phyloP scores from a whole-genome alignment of 179 eudicot genomes.

The Patellifolia procumbens region DNA sequence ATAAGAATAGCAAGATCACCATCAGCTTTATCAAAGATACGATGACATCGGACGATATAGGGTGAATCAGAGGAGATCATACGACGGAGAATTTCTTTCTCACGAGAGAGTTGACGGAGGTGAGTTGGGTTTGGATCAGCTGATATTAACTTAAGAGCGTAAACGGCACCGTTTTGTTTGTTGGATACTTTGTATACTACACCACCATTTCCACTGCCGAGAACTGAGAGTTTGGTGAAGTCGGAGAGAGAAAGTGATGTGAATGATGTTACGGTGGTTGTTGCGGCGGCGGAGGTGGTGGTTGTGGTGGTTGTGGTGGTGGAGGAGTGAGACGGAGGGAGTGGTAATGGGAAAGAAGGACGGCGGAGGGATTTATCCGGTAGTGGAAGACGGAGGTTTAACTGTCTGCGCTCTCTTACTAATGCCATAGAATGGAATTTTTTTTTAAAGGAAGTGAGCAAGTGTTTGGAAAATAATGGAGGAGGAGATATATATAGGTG shows the following conservation, averaged over 20 bases:
- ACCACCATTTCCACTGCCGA: conserved; percentile 86
- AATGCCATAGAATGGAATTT: conserved; percentile 44
- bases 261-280: too few species aligned
- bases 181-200: conserved; percentile 78
- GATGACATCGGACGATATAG: conserved; percentile 57
- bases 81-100: conserved; percentile 73
- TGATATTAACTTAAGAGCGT: conserved; percentile 60
- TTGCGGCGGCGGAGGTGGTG: conserved; percentile 19
- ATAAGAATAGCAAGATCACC: conserved; percentile 66
- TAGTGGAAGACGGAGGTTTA: conserved; percentile 66
- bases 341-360: conserved; percentile 47
- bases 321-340: conserved; percentile 33
- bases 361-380: conserved; percentile 53
- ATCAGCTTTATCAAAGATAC: conserved; percentile 45
- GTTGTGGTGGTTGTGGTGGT: conserved; percentile 8
- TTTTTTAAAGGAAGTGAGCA: not conserved
- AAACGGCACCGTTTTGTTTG: conserved; percentile 42
- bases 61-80: conserved; percentile 62
- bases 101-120: conserved; percentile 64
- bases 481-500: too few species aligned
- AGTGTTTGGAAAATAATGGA: not conserved
- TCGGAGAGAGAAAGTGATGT: conserved; percentile 38
- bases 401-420: conserved; percentile 71
- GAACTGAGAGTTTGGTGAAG: conserved; percentile 54
- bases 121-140: conserved; percentile 44